Base-by-base conservation (phyloP, 495 filamentous ascomycete genomes). In the Letharia columbiana region DNA sequence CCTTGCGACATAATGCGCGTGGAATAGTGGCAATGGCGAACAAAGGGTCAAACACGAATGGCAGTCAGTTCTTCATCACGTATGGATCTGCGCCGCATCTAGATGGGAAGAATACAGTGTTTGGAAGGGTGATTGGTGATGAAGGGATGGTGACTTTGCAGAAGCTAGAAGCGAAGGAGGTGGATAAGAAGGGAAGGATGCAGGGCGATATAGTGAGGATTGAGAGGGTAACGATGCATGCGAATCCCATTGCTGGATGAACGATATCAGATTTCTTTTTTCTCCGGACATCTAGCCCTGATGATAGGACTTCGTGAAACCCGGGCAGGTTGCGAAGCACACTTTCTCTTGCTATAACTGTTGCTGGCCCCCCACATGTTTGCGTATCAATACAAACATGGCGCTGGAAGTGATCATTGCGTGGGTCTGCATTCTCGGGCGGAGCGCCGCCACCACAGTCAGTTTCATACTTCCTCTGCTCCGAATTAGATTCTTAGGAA, bases 21-120 rank as follows among this genome's bases (percentile, higher is more conserved):
- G 94, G 94, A 28, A 84, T 96, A 52, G 82, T 96, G 18, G 88
- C 87, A 56, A 96, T 98, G 94, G 94, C 94, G n/a, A 95, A 96
- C 71, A 84, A 86, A 62, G 86, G 86, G 0, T 81, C 89, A 4
- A 83, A 82, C 12, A 92, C 92, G 56, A 98, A 98, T 75, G 93
- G 91, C 20, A 92, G 89, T 68, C 94, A 98, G 78, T 98, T 98
- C 75, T 98, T 96, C 75, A 83, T 98, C 60, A 83, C 87, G 10
- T 92, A 93, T 75, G 91, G 88, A 58, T 83, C 89, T 37, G 91
- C 91, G 54, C 87, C 91, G 63, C 94, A 98, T 84, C 78, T 98
- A 42, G 95, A 98, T 77, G 95, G 94, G 8, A 84, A 90, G 67
- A 98, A 93, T 74, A 96, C 91, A 1, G 89, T 95, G 4, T 98